Percentiles rank a stretch among this genome's conserved stretches.
phyloP scores from a whole-genome alignment of 805 yeast genomes.

The Kregervanrija fluxuum region DNA sequence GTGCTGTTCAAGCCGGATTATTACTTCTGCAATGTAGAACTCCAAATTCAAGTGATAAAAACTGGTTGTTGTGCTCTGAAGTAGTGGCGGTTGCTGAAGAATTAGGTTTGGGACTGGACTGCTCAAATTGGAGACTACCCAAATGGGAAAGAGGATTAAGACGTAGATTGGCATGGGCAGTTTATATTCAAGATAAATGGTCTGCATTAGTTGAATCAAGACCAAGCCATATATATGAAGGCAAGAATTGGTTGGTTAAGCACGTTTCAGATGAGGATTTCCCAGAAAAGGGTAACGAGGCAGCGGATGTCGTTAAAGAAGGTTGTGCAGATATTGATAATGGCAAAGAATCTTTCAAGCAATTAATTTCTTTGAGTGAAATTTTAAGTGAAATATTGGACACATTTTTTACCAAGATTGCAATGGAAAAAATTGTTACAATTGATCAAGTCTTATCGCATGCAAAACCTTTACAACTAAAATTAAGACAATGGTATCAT shows the following conservation, averaged over 20 bases:
- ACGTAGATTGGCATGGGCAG: conserved; percentile 92
- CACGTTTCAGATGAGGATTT: conserved; percentile 68
- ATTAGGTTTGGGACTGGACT: conserved; percentile 84
- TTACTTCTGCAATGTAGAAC: conserved; percentile 61
- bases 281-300: conserved; percentile 43
- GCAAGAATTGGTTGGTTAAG: conserved; percentile 73
- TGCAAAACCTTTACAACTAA: conserved; percentile 78
- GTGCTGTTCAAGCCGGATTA: conserved; percentile 88
- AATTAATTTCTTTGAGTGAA: conserved; percentile 56
- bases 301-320: conserved; percentile 28
- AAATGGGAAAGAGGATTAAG: conserved; percentile 92
- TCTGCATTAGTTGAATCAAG: conserved; percentile 71
- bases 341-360: conserved; percentile 64
- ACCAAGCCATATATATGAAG: conserved; percentile 72
- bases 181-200: conserved; percentile 91
- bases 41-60: conserved; percentile 42
- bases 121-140: conserved; percentile 86
- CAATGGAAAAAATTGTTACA: conserved; percentile 47
- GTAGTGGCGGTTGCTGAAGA: conserved; percentile 87
- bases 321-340: conserved; percentile 64
- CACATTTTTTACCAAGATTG: conserved; percentile 63
- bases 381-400: conserved; percentile 68
- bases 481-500: conserved; percentile 70
- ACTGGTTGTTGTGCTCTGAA: conserved; percentile 82
- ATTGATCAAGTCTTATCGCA: conserved; percentile 61